Conservation (phyloP, 345 rosid genomes). For the Salix caprea region DNA sequence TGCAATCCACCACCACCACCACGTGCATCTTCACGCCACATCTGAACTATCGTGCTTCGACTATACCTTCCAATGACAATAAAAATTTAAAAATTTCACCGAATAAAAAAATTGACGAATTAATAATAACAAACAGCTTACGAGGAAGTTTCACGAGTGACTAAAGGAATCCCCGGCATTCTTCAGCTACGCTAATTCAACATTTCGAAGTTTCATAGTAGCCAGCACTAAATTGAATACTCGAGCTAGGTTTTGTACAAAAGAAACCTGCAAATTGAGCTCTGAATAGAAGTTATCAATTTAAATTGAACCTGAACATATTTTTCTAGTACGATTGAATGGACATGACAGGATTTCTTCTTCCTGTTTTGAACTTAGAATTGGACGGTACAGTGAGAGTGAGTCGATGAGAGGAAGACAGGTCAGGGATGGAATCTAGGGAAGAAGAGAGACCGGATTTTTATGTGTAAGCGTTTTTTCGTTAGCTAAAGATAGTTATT, state of each 20-base stretch:
- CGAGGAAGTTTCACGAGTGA: slow-evolving; percentile 66
- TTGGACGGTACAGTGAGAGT: not conserved
- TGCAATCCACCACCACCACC: slow-evolving; percentile 20
- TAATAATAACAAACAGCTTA: slow-evolving; percentile 34
- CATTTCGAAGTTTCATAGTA: slow-evolving; percentile 31
- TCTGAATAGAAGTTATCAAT: not conserved
- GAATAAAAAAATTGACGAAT: not conserved
- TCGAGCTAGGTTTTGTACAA: not conserved
- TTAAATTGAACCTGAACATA: not conserved
- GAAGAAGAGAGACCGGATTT: not conserved
- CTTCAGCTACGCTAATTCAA: slow-evolving; percentile 32
- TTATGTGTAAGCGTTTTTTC: no score
- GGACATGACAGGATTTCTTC: not conserved
- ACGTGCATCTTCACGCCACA: slow-evolving; percentile 85
- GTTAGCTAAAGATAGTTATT: no score
- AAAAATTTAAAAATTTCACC: not conserved
- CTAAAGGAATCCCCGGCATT: slow-evolving; percentile 95
- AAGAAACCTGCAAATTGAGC: not conserved
- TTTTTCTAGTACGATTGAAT: not conserved
- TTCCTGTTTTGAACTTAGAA: not conserved
- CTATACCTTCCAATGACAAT: slow-evolving; percentile 42
- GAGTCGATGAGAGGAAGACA: not conserved
- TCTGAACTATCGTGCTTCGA: slow-evolving; percentile 70
- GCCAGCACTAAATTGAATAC: not conserved
- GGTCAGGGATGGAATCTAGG: not conserved